Conservation (phyloP, 305 asterid genomes). For the Ajuga reptans region DNA sequence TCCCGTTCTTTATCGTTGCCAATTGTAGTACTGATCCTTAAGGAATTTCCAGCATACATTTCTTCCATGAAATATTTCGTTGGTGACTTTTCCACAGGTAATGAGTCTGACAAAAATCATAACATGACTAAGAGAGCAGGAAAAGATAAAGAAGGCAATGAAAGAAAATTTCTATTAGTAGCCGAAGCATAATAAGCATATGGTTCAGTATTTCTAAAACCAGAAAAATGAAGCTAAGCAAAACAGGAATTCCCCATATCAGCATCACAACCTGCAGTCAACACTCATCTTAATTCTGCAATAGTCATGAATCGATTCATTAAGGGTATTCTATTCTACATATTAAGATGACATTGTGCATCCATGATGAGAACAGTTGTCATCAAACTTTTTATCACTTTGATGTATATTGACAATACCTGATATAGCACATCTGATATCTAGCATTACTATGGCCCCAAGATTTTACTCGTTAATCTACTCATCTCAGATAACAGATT, state of each 20-base stretch:
- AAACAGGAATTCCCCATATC: not conserved
- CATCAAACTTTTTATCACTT: not conserved
- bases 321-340: not conserved
- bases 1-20: conserved; percentile 86
- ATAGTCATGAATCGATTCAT: not conserved
- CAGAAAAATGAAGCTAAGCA: not conserved
- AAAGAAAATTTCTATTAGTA: not conserved
- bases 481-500: not conserved
- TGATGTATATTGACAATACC: not conserved
- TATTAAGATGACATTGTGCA: not conserved
- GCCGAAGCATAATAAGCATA: conserved; percentile 6
- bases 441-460: not conserved
- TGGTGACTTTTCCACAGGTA: conserved; percentile 69
- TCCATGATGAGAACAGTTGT: not conserved
- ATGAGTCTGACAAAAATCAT: conserved; percentile 40
- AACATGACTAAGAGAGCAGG: conserved; percentile 23
- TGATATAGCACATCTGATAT: not conserved
- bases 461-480: not conserved
- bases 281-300: not conserved
- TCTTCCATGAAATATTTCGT: conserved; percentile 80
- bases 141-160: not conserved
- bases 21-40: conserved; percentile 67
- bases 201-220: not conserved
- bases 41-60: conserved; percentile 80
- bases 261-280: not conserved